Percentiles rank a stretch among this genome's conserved stretches.
phyloP scores from a whole-genome alignment of 345 rosid genomes.

The Aquilaria malaccensis region DNA sequence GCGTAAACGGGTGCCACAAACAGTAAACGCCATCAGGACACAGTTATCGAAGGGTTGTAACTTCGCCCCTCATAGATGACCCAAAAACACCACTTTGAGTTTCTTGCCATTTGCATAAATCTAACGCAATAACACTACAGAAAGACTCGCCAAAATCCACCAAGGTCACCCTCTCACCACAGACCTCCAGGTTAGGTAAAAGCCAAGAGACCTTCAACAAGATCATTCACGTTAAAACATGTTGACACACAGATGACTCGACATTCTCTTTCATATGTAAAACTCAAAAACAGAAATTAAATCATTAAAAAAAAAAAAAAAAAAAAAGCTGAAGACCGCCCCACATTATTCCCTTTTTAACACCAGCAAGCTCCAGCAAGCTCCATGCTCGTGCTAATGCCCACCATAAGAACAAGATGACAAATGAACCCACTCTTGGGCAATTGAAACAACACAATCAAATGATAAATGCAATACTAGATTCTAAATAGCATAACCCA shows the following conservation, averaged over 20 bases:
- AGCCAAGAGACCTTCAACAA: constrained; percentile 93
- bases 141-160: constrained; percentile 84
- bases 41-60: constrained; percentile 71
- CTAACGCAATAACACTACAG: constrained; percentile 66
- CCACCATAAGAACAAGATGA: not conserved
- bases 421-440: not conserved
- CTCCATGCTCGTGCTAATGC: constrained; percentile 7
- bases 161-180: constrained; percentile 85
- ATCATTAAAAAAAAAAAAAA: constrained; percentile 16
- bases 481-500: not conserved
- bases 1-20: constrained; percentile 90
- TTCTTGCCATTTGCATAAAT: constrained; percentile 78
- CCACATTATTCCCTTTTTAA: constrained; percentile 7
- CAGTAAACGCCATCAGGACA: constrained; percentile 88
- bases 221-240: constrained; percentile 76
- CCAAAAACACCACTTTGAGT: constrained; percentile 91
- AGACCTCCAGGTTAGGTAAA: constrained; percentile 79
- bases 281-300: constrained; percentile 21
- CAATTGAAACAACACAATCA: not conserved
- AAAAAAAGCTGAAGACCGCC: constrained; percentile 12
- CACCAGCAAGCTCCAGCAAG: constrained; percentile 15
- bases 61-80: constrained; percentile 86
- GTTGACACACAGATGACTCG: constrained; percentile 35
- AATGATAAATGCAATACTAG: no score
- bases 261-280: constrained; percentile 36